Base-by-base conservation (phyloP, 2,329 filamentous ascomycete species). In the Clarireedia paspali region DNA sequence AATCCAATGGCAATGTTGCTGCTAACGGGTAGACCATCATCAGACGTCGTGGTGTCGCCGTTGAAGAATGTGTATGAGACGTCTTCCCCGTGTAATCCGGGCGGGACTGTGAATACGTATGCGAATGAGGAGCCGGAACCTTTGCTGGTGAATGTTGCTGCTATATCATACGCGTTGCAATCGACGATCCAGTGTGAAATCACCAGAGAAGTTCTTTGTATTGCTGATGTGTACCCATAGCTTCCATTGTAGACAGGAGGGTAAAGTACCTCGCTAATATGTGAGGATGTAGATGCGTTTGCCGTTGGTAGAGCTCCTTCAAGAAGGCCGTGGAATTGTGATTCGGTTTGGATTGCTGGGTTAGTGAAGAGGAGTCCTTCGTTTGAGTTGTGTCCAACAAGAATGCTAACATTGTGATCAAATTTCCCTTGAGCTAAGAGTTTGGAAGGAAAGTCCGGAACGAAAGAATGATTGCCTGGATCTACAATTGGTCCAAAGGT, bases 21-120 rank as follows among this genome's bases (percentile, higher is more conserved):
- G 42, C 70, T 62, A 20, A 71, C 10, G 9, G 24, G 24, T 12
- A 26, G 12, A 3, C 38, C 38, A 42, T 20, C 2, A 40, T 20
- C 64, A 7, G 57, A 34, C 0, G 60, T 58, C 1, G 59, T 39
- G 2, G 61, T 66, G 34, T 64, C 62, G 14, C 69, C 69, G 38
- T 75, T 73, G 68, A 74, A 82, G 67, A 76, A 81, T 2, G 76
- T 78, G 60, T 78, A 82, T 0, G 71, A 56, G 3, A 79, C 59
- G 59, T 83, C 80, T 50, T 72, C 65, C n/a, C 74, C 77, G 62
- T 83, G 80, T 36, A 79, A 69, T 3, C 72, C 77, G 0, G 78
- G 78, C 0, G 75, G 74, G 0, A 79, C 71, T n/a, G 73, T 70
- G 63, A 82, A 82, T 15, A 75, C 65, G 68, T 82, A 82, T 2